Base-by-base conservation (phyloP, 1,284 basidiomycete species). In the Neolentinus lepideus region DNA sequence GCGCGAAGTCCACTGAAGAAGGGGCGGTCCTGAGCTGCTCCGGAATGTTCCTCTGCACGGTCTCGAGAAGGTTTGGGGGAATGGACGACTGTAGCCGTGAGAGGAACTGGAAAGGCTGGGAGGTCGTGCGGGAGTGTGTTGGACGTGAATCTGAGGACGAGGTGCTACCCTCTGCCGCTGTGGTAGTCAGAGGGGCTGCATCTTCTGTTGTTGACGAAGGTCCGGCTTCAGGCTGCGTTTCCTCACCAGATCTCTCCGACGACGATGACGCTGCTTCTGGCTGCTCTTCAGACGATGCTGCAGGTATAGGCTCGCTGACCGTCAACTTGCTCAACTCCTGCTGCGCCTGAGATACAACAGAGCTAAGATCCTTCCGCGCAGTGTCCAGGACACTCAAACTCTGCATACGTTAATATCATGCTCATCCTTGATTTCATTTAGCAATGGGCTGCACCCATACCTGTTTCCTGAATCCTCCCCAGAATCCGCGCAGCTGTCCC, bases 391-490 rank as follows among this genome's bases (percentile, higher is more conserved):
- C 89, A 31, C 71, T 78, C 67, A 90, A 88, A 63, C 90, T 89
- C 92, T 94, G 60, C 46, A 57, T 3, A 10, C 57, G 52, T 22
- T 52, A 36, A 50, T 26, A 51, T 59, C 33, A 58, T 53, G 52
- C 27, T 50, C 53, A 29, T 27, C 29, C 35, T 55, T 54, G 48
- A 53, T 38, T 36, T 19, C 26, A 43, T n/a, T 38, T 12, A 48
- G 56, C 36, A 46, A 46, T 36, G 25, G 50, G 22, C 46, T 54
- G 21, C 33, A 35, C 26, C 43, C 84, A 63, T 62, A 87, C 92
- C 84, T 93, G 90, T 69, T 88, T 90, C 73, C 84, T 83, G 65
- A 94, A 88, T 16, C 90, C 88, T 51, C 92, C 92, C 92, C 92
- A 96, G 67, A 93, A 87, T 56, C 83, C 77, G 36, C 85, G 87